Conservation (phyloP, 768 basidiomycete genomes). For the Coprinopsis marcescibilis region DNA sequence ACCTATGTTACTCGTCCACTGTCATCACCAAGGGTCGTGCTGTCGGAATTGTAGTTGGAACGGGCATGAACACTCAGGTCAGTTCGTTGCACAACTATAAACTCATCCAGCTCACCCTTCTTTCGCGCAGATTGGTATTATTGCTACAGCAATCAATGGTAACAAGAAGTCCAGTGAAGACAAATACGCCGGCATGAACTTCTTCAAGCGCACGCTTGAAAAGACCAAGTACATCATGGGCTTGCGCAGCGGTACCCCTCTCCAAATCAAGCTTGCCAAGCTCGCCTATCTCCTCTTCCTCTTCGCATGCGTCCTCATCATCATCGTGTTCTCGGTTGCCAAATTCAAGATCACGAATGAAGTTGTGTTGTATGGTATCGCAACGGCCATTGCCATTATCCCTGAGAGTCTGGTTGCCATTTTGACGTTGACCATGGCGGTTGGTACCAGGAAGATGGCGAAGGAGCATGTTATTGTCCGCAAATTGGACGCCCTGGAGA, state of each 20-base stretch:
- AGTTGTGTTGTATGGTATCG: conserved; percentile 33
- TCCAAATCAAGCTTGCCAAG: conserved; percentile 32
- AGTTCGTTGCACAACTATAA: conserved; percentile 10
- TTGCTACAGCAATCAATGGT: conserved; percentile 29
- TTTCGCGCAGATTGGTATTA: conserved; percentile 28
- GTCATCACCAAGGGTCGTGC: conserved; percentile 43
- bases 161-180: conserved; percentile 10
- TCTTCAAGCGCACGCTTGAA: conserved; percentile 17
- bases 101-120: not conserved
- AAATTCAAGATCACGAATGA: conserved; percentile 26
- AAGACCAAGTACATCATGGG: conserved; percentile 25
- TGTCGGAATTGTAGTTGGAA: conserved; percentile 38
- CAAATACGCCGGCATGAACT: conserved; percentile 17
- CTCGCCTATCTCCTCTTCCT: conserved; percentile 32
- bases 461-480: conserved; percentile 58
- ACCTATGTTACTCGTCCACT: conserved; percentile 39
- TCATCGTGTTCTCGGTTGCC: conserved; percentile 32
- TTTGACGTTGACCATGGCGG: conserved; percentile 53
- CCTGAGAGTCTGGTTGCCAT: conserved; percentile 41
- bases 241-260: conserved; percentile 28
- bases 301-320: conserved; percentile 29
- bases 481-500: conserved; percentile 59
- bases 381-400: conserved; percentile 33
- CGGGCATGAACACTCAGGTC: conserved; percentile 50
- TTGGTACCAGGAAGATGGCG: conserved; percentile 51